Evolutionary conservation across 1,139 yeast species (phyloP), one percentile per base, ranked within the genome.

Genomic region (Taphrina pruni): DNA sequence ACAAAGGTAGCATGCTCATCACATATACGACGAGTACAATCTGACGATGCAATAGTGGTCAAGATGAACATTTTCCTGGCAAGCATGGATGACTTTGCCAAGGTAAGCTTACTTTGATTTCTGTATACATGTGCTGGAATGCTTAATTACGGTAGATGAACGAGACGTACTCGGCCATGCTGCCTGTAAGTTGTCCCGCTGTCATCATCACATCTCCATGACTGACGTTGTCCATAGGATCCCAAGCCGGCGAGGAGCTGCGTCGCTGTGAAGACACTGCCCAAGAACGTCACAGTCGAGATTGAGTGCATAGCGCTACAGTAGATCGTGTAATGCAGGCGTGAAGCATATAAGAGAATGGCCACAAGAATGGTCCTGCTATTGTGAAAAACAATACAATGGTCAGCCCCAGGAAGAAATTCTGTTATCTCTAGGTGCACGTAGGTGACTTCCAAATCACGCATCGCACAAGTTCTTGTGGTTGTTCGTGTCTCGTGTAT

Each of bases 51-150:
- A 26, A 14, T 58, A 58, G 84, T 89, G 74, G 93, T 89, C 76
- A 90, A 90, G 81, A 89, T 88, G 75, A 90, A 87, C 78, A 84
- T 90, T 72, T 90, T 90, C 81, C 84, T 90, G 78, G 86, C 93
- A 70, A 94, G 90, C 78, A 90, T 90, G 87, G 81, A 82, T 74
- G 86, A 88, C 77, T 90, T 90, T 75, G 69, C 65, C 54, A 35
- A 61, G 61, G 67, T 64, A 64, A n/a, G 41, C 12, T 56, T 56
- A 12, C 6, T 26, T 14, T 56, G 32, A 45, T n/a, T 26, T 21
- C n/a, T 35, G 41, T 46, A 38, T 56, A 48, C 32, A 36, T 60
- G 17, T 17, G 17, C 20, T 60, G 26, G 9, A 5, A 41, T 57
- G 26, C 32, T 43, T 14, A 39, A n/a, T 20, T 14, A 21, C 9